Base-by-base conservation (phyloP, 768 basidiomycete genomes). In the Termitomyces sp. region DNA sequence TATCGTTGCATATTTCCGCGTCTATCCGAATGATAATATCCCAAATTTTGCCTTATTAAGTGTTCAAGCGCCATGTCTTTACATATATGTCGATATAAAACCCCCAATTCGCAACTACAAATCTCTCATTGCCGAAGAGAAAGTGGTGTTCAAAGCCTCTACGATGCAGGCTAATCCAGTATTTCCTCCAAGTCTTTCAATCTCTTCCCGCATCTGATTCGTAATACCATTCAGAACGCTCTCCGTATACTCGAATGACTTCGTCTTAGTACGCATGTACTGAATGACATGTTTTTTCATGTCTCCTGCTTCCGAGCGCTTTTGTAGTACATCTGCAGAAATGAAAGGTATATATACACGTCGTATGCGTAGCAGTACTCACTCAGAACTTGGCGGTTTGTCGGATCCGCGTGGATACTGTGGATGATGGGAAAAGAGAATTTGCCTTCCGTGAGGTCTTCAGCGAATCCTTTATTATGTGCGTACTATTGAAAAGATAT, bases 391-490 rank as follows among this genome's bases (percentile, higher is more conserved):
- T 88, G 88, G 34, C 84, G 80, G 70, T 92, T 92, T 0, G 85
- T 80, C 9, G 75, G 77, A 66, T 94, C 85, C 8, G 90, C 82
- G 31, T 88, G 86, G 48, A 98, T 87, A 18, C 90, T 86, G 69
- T 98, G 96, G 1, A 98, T 86, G 34, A 98, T 79, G 0, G 94
- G 95, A 73, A 98, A 98, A 3, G 92, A 95, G 76, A 98, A 98
- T 69, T 98, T 98, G 6, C 96, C 96, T 73, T 98, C 96, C 0
- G 92, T 88, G 13, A 98, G 77, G 68, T 98, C 96, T 71, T 98
- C 95, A 0, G 90, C 91, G 69, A 92, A 96, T 3, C 90, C 90
- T 68, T 92, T 92, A 68, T 87, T 90, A 39, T 83, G 81, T 2
- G 85, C 75, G 68, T 98, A 98, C 92, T 96, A 51, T 4, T n/a